Conservation (phyloP, 257 asterid species). For the Fraxinus pennsylvanica region DNA sequence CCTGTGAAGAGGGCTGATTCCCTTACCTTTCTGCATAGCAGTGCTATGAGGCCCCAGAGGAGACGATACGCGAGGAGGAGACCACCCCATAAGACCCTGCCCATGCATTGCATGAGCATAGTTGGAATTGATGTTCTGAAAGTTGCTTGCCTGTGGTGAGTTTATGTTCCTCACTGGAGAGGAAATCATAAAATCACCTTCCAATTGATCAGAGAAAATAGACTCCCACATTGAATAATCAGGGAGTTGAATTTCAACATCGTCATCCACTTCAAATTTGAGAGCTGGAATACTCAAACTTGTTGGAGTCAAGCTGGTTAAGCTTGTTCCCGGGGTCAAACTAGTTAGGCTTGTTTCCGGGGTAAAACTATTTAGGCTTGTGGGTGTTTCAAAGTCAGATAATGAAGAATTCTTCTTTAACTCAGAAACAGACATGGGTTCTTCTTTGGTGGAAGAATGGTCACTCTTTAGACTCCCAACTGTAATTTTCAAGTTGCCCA, state of each 20-base stretch:
- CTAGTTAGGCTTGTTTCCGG: constrained; percentile 14
- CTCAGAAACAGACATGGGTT: constrained; percentile 22
- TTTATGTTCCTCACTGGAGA: constrained; percentile 62
- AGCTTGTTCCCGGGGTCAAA: constrained; percentile 25
- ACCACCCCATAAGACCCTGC: constrained; percentile 34
- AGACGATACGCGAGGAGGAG: constrained; percentile 57
- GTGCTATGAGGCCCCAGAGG: constrained; percentile 41
- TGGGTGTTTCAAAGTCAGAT: constrained; percentile 28
- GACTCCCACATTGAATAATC: constrained; percentile 72
- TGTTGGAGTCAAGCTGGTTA: constrained; percentile 8
- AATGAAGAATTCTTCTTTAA: constrained; percentile 25
- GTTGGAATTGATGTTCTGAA: constrained; percentile 13
- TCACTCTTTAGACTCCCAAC: constrained; percentile 17
- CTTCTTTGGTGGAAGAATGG: constrained; percentile 34
- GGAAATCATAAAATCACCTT: constrained; percentile 71
- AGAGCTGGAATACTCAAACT: constrained; percentile 28
- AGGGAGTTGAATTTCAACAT: constrained; percentile 50
- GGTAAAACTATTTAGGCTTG: neutral
- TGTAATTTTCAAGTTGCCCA: constrained; percentile 37
- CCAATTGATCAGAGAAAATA: constrained; percentile 60
- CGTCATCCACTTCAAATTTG: constrained; percentile 49
- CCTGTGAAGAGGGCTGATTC: constrained; percentile 67
- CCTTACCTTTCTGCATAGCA: constrained; percentile 47
- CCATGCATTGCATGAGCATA: constrained; percentile 28
- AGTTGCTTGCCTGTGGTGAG: constrained; percentile 34